Evolutionary conservation across 257 asterid genomes (phyloP).

Genomic region (Ilex asprella): DNA sequence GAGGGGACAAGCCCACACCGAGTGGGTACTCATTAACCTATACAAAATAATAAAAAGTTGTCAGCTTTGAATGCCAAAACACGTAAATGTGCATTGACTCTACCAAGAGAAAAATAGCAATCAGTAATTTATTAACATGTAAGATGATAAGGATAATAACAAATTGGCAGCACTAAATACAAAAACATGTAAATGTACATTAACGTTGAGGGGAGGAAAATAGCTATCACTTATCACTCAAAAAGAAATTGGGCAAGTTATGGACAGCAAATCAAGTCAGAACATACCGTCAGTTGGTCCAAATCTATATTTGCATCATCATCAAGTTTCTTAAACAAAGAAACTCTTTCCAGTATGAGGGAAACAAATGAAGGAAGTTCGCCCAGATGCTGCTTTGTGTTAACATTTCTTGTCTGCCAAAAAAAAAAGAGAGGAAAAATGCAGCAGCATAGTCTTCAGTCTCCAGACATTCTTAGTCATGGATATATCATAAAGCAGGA

Average conservation of each 20-base stretch:
- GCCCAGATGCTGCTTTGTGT: conserved; percentile 70
- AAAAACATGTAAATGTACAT: background rate
- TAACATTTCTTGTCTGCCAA: conserved; percentile 79
- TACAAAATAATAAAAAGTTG: conserved; percentile 10
- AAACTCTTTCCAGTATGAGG: conserved; percentile 51
- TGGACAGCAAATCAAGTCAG: conserved; percentile 5
- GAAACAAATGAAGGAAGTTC: conserved; percentile 75
- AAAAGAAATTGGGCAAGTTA: background rate
- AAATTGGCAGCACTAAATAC: conserved; percentile 6
- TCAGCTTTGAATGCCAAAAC: conserved; percentile 4
- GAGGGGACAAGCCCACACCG: conserved; percentile 96
- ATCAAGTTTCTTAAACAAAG: conserved; percentile 39
- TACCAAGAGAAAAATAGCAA: too few species aligned
- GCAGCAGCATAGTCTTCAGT: conserved; percentile 3
- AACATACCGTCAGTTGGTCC: conserved; percentile 84
- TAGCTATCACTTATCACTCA: background rate
- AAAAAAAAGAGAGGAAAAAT: background rate
- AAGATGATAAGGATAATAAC: background rate
- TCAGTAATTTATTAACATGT: background rate
- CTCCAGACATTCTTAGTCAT: background rate
- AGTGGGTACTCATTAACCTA: conserved; percentile 96
- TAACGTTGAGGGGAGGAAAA: too few species aligned
- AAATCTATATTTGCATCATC: conserved; percentile 29
- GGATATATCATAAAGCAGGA: background rate
- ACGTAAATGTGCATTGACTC: too few species aligned